Evolutionary conservation across 768 basidiomycete genomes (phyloP).

Genomic region (Kwoniella pini): DNA sequence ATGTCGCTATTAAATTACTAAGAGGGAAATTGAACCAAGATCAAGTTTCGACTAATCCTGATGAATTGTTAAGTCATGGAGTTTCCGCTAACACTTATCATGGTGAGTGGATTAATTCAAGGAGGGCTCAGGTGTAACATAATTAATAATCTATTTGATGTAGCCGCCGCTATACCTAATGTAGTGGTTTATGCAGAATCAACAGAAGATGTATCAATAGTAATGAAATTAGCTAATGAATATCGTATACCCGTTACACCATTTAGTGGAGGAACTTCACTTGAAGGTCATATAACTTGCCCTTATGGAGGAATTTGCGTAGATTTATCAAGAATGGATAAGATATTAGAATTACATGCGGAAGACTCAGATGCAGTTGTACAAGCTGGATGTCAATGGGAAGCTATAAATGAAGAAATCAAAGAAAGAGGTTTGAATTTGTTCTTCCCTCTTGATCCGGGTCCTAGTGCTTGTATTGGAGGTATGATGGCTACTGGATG

Average conservation of each 20-base stretch:
- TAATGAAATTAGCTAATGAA: constrained; percentile 73
- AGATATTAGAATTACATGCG: constrained; percentile 59
- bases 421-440: constrained; percentile 71
- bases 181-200: constrained; percentile 37
- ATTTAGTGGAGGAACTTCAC: constrained; percentile 78
- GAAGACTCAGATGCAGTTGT: constrained; percentile 51
- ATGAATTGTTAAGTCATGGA: constrained; percentile 32
- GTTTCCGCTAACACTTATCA: constrained; percentile 33
- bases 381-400: constrained; percentile 50
- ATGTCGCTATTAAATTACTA: constrained; percentile 18
- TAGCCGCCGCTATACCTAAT: constrained; percentile 28
- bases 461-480: constrained; percentile 77
- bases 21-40: constrained; percentile 18
- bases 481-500: constrained; percentile 84
- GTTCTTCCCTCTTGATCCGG: constrained; percentile 70
- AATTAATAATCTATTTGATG: not conserved
- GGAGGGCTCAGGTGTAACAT: not conserved
- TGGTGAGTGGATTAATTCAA: constrained; percentile 14
- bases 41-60: constrained; percentile 25
- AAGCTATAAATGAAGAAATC: constrained; percentile 57
- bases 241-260: constrained; percentile 73
- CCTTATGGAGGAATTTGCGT: constrained; percentile 70
- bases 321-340: constrained; percentile 75
- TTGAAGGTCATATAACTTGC: constrained; percentile 82
- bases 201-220: constrained; percentile 77